Evolutionary conservation across 768 basidiomycete species (phyloP), one percentile per base, ranked within the genome.

Genomic region (Boletus sp.): DNA sequence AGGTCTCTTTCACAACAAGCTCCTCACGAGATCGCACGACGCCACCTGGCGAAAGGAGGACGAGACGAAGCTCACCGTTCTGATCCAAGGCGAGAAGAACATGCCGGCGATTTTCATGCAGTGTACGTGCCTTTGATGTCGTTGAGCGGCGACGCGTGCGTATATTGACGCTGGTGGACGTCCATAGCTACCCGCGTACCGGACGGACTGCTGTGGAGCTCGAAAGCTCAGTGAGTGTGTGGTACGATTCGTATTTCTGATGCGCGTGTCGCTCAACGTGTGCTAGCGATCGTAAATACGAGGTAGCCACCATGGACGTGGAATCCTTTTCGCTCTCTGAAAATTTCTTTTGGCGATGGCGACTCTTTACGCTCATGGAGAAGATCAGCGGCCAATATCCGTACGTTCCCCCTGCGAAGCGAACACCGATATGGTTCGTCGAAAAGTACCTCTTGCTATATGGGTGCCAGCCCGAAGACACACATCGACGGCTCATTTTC

Each of bases 311-410:
- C 2, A 74, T 87, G 65, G 76, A 84, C 51, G 67, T 75, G 7
- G 64, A 62, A 15, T 80, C 78, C 0, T 80, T 77, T 56, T 55
- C 63, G 0, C 64, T 58, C 0, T 80, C 84, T 60, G 70, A 71
- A 48, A 76, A 79, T 41, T 88, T 83, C 60, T 65, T 88, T 41
- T 74, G 76, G 37, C 77, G 79, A 41, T 85, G 78, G 62, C 79
- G 78, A 18, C 73, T 83, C 1, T 62, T 82, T 24, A 73, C 71
- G 1, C 62, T 81, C 39, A 78, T 89, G 57, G 62, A 75, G 0
- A 69, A 80, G 29, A 77, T 86, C n/a, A 61, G 73, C 49, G 54
- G 66, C 15, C 71, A 57, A 1, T 75, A 81, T 52, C 59, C 56
- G 5, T 17, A 67, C 18, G 75, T 76, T 1, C 68, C 76, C 0